Percentiles rank a stretch among this genome's conserved stretches.
phyloP scores from a whole-genome alignment of 108 stramenopile species.

The Skeletonema costatum region DNA sequence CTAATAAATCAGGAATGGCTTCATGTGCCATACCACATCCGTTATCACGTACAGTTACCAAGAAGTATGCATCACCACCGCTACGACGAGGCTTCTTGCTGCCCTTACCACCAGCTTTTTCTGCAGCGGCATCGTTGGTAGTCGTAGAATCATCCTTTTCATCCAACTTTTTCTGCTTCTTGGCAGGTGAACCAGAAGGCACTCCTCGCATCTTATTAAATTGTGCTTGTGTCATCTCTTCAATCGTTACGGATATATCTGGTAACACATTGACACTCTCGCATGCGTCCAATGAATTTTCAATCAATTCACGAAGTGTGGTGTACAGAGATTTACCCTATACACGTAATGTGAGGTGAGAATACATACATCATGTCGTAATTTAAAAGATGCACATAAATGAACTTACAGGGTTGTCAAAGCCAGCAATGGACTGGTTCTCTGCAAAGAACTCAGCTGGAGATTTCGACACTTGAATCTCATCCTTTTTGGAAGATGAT shows the following conservation, averaged over 20 bases:
- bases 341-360: background rate
- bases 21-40: slow-evolving; percentile 96
- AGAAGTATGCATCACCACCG: slow-evolving; percentile 79
- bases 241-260: slow-evolving; percentile 72
- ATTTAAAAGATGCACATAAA: background rate
- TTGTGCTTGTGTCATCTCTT: slow-evolving; percentile 86
- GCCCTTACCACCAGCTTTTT: background rate
- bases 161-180: slow-evolving; percentile 25
- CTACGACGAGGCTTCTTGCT: slow-evolving; percentile 3
- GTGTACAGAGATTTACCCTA: slow-evolving; percentile 94
- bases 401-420: slow-evolving; percentile 78
- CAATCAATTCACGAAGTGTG: slow-evolving; percentile 92
- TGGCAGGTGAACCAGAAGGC: slow-evolving; percentile 12
- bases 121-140: background rate
- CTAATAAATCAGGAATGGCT: slow-evolving; percentile 90
- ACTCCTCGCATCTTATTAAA: slow-evolving; percentile 84
- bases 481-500: slow-evolving; percentile 32
- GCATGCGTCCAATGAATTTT: slow-evolving; percentile 94
- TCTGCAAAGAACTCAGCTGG: slow-evolving; percentile 98
- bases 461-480: slow-evolving; percentile 83
- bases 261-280: slow-evolving; percentile 88
- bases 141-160: slow-evolving; percentile 1
- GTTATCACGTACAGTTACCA: slow-evolving; percentile 88
- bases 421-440: slow-evolving; percentile 97
- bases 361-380: background rate